A percentile compares a stretch with the other conserved stretches of the same genome.
Evolutionary conservation across 169 alveolate genomes (phyloP).

Genomic region (Eimeria falciformis): DNA sequence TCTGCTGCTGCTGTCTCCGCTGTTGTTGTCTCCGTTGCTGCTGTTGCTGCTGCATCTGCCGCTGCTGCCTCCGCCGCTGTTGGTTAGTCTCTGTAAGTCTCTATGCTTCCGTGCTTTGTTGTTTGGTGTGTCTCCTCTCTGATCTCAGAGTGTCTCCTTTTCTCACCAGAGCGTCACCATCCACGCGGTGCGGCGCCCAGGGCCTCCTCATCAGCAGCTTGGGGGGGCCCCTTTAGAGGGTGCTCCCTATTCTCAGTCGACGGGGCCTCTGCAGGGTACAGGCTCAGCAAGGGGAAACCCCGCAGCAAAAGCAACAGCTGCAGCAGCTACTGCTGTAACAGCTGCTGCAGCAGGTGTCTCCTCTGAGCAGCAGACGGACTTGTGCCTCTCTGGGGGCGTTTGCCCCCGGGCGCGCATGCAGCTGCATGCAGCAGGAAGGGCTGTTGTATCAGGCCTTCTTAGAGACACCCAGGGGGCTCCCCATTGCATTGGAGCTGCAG

Average conservation of each 20-base stretch:
- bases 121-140: background rate
- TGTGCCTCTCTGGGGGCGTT: slow-evolving; percentile 31
- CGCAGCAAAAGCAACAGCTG: background rate
- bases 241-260: background rate
- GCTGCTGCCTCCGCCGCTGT: background rate
- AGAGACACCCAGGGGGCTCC: background rate
- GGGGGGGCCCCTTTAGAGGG: background rate
- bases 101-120: background rate
- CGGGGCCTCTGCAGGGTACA: background rate
- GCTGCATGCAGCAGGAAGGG: slow-evolving; percentile 14
- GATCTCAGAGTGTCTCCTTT: background rate
- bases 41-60: background rate
- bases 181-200: background rate
- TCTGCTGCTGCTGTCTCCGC: background rate
- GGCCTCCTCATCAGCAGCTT: slow-evolving; percentile 15
- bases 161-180: background rate
- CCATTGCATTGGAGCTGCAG: background rate
- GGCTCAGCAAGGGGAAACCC: background rate
- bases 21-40: background rate
- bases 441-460: background rate
- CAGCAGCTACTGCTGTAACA: slow-evolving; percentile 14
- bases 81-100: background rate
- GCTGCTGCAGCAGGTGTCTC: background rate
- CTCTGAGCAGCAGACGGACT: slow-evolving; percentile 19
- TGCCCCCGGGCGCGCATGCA: slow-evolving; percentile 9